phyloP scores from a whole-genome alignment of 2,329 filamentous ascomycete genomes.

The Magnaporthiopsis incrustans region DNA sequence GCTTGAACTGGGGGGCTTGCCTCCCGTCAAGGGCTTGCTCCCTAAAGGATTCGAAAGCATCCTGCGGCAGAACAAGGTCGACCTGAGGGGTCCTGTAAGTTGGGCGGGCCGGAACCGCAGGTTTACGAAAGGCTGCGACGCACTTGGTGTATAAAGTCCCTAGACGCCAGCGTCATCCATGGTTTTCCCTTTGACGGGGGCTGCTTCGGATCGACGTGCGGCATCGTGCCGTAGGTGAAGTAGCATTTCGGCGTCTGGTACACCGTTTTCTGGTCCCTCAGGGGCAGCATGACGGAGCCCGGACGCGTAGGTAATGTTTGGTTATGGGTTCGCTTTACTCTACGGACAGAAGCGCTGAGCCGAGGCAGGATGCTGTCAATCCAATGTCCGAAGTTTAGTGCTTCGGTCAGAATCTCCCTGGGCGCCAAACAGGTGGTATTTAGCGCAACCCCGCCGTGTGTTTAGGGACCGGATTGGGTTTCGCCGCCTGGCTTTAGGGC shows the following conservation, averaged over 20 bases:
- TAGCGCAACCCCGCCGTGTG: background rate
- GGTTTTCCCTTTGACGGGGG: constrained; percentile 66
- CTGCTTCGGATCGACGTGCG: constrained; percentile 63
- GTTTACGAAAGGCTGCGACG: constrained; percentile 5
- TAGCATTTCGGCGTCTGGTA: constrained; percentile 61
- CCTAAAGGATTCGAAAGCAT: constrained; percentile 46
- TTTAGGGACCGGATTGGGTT: background rate
- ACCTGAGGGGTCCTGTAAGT: constrained; percentile 30
- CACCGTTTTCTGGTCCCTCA: constrained; percentile 20
- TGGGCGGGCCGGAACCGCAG: constrained; percentile 6
- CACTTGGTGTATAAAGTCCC: constrained; percentile 64
- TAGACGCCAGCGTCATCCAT: constrained; percentile 59
- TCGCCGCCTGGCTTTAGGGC: background rate
- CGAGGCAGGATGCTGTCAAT: no score
- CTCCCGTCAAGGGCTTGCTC: constrained; percentile 36
- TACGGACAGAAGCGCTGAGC: no score
- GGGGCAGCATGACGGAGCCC: constrained; percentile 3
- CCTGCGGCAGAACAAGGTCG: constrained; percentile 65
- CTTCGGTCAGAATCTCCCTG: no score
- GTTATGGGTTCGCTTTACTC: background rate
- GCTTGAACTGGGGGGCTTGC: constrained; percentile 46
- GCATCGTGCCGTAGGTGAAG: constrained; percentile 61
- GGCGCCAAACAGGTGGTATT: no score
- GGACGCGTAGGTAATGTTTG: no score
- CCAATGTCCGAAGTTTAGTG: no score